Base-by-base conservation (phyloP, 2,329 filamentous ascomycete genomes). In the Cryphonectria naterciae region DNA sequence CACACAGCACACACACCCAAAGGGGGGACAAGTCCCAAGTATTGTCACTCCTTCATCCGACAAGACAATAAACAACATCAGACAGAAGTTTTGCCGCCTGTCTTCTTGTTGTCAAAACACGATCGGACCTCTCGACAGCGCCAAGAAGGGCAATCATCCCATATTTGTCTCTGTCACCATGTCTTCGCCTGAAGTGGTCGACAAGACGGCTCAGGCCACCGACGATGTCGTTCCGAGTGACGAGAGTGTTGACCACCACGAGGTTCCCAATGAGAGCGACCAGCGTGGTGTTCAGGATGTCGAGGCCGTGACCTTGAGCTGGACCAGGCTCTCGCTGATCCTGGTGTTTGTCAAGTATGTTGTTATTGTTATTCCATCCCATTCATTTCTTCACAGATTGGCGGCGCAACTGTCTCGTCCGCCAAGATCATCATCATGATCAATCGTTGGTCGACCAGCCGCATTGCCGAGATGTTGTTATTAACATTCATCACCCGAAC, bases 271-370 rank as follows among this genome's bases (percentile, higher is more conserved):
- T 1, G 67, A 73, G 13, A 67, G 74, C 17, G 70, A 72, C 11
- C 75, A 77, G 32, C 73, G 71, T 43, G 75, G 76, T 70, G 73
- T 77, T 5, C 75, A 74, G 32, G 62, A 74, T 60, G 73, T 75
- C 7, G 73, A 77, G 69, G 76, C 76, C 37, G 71, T 75, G 28
- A 75, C 76, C 2, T 64, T 76, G 43, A 73, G 71, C 25, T 77
- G 75, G 76, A 65, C 72, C 5, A 74, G 68, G 67, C 68, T 65
- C 2, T 74, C 73, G 1, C 65, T 76, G 64, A 58, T 74, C 37
- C 66, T 72, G n/a, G 73, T 77, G 10, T 79, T 83, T 58, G 52
- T 76, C 49, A 73, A 77, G 81, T 82, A 75, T 43, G 78, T 76
- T 39, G 35, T 22, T 35, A 19, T 8, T 22, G 54, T 25, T 35